A percentile compares a stretch with the other conserved stretches of the same genome.
Evolutionary conservation across 768 basidiomycete genomes (phyloP).

Genomic region (Russula abietina): DNA sequence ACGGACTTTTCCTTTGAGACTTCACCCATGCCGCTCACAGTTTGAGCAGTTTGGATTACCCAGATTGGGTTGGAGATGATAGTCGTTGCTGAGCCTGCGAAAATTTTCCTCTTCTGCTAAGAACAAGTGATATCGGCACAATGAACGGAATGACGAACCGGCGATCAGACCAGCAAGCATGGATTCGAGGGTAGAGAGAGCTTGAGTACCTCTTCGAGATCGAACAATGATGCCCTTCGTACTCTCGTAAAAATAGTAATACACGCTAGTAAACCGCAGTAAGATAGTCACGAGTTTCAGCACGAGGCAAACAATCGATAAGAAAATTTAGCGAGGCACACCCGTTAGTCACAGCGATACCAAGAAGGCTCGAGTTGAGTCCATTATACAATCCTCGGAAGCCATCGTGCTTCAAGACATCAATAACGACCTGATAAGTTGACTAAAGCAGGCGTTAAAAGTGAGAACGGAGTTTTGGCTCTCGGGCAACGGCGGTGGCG

Average conservation of each 20-base stretch:
- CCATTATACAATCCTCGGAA: slow-evolving; percentile 82
- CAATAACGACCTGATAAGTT: slow-evolving; percentile 57
- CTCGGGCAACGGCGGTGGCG: neutral
- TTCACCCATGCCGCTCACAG: slow-evolving; percentile 50
- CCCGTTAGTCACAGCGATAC: slow-evolving; percentile 93
- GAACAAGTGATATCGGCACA: neutral
- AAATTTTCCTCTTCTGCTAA: slow-evolving; percentile 7
- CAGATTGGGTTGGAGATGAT: slow-evolving; percentile 91
- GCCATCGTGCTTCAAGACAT: slow-evolving; percentile 82
- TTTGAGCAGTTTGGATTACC: slow-evolving; percentile 92
- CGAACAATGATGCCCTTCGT: slow-evolving; percentile 53
- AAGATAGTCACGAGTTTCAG: slow-evolving; percentile 2
- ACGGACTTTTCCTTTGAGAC: slow-evolving; percentile 14
- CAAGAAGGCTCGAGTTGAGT: slow-evolving; percentile 74
- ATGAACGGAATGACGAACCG: slow-evolving; percentile 40
- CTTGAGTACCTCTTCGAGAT: slow-evolving; percentile 53
- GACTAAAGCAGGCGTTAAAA: slow-evolving; percentile 38
- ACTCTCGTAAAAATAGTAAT: slow-evolving; percentile 89
- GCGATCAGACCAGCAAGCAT: slow-evolving; percentile 86
- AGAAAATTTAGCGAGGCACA: slow-evolving; percentile 31
- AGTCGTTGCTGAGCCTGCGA: slow-evolving; percentile 77
- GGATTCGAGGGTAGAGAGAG: slow-evolving; percentile 78
- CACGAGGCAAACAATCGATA: neutral
- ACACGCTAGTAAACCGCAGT: slow-evolving; percentile 54
- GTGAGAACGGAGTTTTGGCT: slow-evolving; percentile 5